Evolutionary conservation across 768 basidiomycete genomes (phyloP).

Genomic region (Hericium coralloides): DNA sequence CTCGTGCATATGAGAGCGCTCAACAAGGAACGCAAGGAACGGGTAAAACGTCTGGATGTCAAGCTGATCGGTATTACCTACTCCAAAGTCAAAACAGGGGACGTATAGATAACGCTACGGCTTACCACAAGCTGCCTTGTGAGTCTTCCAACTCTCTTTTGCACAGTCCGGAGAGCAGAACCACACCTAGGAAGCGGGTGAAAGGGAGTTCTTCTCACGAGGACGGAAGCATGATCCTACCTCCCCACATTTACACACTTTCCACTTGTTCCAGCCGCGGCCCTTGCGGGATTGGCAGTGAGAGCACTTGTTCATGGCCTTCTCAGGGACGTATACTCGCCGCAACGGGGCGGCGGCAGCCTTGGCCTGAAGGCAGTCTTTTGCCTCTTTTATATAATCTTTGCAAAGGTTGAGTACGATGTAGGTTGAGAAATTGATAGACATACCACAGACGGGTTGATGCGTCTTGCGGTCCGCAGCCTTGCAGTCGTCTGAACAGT

Average conservation of each 20-base stretch:
- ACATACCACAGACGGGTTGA: not conserved
- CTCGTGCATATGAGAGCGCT: slow-evolving; percentile 13
- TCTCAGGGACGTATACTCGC: not conserved
- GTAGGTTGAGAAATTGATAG: not conserved
- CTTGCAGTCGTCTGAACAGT: not conserved
- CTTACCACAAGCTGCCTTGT: not conserved
- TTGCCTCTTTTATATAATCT: not conserved
- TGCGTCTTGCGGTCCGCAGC: not conserved
- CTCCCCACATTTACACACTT: not conserved
- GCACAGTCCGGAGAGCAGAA: not conserved
- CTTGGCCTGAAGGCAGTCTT: not conserved
- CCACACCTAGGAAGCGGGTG: not conserved
- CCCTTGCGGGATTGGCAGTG: not conserved
- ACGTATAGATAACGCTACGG: not conserved
- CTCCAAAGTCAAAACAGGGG: not conserved
- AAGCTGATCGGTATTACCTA: slow-evolving; percentile 29
- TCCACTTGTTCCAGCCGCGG: not conserved
- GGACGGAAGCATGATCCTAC: not conserved
- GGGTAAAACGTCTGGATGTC: slow-evolving; percentile 26
- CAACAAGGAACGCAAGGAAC: slow-evolving; percentile 21
- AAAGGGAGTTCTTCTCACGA: not conserved
- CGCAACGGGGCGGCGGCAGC: not conserved
- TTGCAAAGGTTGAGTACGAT: not conserved
- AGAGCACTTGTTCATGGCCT: not conserved
- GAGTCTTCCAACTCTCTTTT: not conserved